Percentiles rank a stretch among this genome's conserved stretches.
Evolutionary conservation across 139 green algal species (phyloP).

Genomic region (Desmodesmus armatus): DNA sequence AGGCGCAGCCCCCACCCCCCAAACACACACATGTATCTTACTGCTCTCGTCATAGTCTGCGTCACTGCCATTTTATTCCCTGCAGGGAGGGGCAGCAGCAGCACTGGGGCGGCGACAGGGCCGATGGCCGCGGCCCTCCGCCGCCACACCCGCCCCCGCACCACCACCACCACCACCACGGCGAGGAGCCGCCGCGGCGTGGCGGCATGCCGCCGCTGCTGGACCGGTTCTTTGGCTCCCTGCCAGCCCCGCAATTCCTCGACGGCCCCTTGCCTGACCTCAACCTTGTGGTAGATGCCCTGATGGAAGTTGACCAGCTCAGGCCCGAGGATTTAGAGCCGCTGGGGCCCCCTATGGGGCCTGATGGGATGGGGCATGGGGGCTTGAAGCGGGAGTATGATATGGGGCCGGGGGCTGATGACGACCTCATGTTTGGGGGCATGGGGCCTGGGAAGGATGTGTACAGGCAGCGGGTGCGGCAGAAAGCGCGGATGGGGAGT

Average conservation of each 20-base stretch:
- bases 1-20: too few species aligned
- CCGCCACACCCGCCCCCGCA: too few species aligned
- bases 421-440: neutral
- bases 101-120: conserved; percentile 40
- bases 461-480: conserved; percentile 60
- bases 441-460: conserved; percentile 39
- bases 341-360: too few species aligned
- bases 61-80: too few species aligned
- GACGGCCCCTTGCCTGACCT: conserved; percentile 48
- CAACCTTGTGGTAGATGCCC: conserved; percentile 56
- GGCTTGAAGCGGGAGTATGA: conserved; percentile 51
- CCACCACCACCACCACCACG: neutral
- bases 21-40: too few species aligned
- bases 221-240: conserved; percentile 59
- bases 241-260: conserved; percentile 57
- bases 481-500: conserved; percentile 26
- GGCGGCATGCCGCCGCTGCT: conserved; percentile 59
- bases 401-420: neutral
- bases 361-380: conserved; percentile 6
- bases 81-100: neutral
- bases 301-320: conserved; percentile 56
- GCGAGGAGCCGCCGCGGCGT: neutral
- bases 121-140: neutral
- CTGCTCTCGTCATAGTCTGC: too few species aligned
- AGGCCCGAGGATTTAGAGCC: neutral